Percentiles rank a stretch among this genome's conserved stretches.
Conservation (phyloP, 208 protist species). For the Angomonas deanei region DNA sequence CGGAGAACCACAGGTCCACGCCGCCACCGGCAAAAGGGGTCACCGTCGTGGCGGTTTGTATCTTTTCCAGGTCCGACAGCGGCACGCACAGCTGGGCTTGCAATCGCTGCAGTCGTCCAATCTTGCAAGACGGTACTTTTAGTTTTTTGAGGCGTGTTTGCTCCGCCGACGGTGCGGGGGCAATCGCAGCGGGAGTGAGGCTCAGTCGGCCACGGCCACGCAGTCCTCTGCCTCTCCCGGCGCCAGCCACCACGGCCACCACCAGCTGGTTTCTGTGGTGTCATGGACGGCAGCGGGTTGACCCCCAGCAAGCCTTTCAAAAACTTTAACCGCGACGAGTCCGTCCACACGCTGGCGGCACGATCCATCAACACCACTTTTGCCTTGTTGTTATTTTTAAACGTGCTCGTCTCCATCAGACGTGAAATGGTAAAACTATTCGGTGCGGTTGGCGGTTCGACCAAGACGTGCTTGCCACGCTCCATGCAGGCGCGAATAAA, state of each 20-base stretch:
- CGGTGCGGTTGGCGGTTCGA: conserved; percentile 1
- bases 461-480: conserved; percentile 15
- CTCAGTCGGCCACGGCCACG: not conserved
- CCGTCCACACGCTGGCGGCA: not conserved
- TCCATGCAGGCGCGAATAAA: conserved; percentile 14
- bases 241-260: not conserved
- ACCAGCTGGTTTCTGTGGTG: not conserved
- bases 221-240: not conserved
- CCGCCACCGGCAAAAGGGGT: not conserved
- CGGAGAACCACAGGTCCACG: not conserved
- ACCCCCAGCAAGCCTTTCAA: conserved; percentile 3
- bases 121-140: not conserved
- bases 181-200: not conserved
- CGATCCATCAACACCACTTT: conserved; percentile 13
- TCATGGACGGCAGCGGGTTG: not conserved
- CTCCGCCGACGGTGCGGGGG: not conserved
- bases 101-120: conserved; percentile 5
- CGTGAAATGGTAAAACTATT: not conserved
- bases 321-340: not conserved
- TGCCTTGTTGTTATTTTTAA: not conserved
- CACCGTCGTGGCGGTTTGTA: conserved; percentile 2
- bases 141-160: not conserved
- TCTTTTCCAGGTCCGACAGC: not conserved
- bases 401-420: not conserved
- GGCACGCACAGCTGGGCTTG: conserved; percentile 15